Base-by-base conservation (phyloP, 2,329 filamentous ascomycete species). In the Talaromyces piceae region DNA sequence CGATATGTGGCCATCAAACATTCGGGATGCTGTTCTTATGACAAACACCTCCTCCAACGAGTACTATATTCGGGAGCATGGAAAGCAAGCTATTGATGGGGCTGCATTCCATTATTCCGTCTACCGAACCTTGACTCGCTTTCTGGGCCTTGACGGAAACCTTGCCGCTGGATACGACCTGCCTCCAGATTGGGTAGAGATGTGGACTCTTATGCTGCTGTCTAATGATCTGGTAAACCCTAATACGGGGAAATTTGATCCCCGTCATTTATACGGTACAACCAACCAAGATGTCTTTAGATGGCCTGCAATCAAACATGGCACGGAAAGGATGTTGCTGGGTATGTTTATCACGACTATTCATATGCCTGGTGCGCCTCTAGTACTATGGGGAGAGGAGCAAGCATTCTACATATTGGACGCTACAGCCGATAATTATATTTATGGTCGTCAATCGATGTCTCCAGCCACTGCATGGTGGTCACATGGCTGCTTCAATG, bases 241-340 rank as follows among this genome's bases (percentile, higher is more conserved):
- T 2, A 78, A 81, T 59, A 83, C 78, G 2, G 80, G 80, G 27
- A 64, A 77, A 49, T 81, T 82, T 54, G 82, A 85, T 57, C 82
- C 82, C 3, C 75, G 82, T 1, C 81, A 84, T 60, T 77, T 84
- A 74, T 84, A 78, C 59, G 82, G 81, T 45, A 75, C 77, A 2
- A 82, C 80, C 5, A 84, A 84, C 59, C 82, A 85, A 65, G 82
- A 85, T 60, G 79, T 84, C 6, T 80, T 84, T 58, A 73, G 81
- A 30, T 84, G 81, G 81, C 81, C 81, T 7, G 74, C 78, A 8
- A 69, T 84, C 22, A 68, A 71, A 31, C 74, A 80, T 52, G 81
- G 81, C 3, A 77, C 77, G 0, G 71, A 82, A 58, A 73, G 78
- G 41, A 77, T 80, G 61, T 66, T 83, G 5, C 64, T 84, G 4